A percentile compares a stretch with the other conserved stretches of the same genome.
These are phyloP conservation scores for Clitopilus passeckerianus DNA, from an alignment of 768 basidiomycete genomes.

Conservation along the genomic window DNA sequence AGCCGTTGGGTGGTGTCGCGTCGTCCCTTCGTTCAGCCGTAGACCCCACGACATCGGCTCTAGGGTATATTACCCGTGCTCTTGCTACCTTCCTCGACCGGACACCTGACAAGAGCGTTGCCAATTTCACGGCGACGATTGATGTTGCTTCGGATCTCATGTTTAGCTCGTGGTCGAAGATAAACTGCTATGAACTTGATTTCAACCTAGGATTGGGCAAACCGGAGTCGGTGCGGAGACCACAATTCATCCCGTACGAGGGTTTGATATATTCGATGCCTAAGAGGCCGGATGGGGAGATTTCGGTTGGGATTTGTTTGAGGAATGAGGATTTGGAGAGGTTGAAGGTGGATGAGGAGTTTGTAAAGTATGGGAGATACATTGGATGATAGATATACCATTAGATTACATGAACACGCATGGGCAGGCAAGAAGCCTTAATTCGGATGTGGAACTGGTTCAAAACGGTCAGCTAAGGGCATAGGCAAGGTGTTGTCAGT, in stretches of 20 bases:
- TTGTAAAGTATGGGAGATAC: slow-evolving; percentile 14
- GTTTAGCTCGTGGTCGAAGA: slow-evolving; percentile 23
- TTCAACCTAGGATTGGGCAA: slow-evolving; percentile 17
- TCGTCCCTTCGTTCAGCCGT: slow-evolving; percentile 16
- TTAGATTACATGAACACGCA: too few relatives aligned
- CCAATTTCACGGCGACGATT: slow-evolving; percentile 13
- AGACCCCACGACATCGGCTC: slow-evolving; percentile 11
- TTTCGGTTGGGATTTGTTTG: slow-evolving; percentile 14
- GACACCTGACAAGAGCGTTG: slow-evolving; percentile 8
- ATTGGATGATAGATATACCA: not conserved
- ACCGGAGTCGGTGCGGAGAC: slow-evolving; percentile 20
- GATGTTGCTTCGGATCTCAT: slow-evolving; percentile 15
- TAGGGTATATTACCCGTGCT: slow-evolving; percentile 14
- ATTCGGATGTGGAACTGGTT: too few relatives aligned
- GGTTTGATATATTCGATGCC: slow-evolving; percentile 21
- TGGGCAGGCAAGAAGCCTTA: too few relatives aligned
- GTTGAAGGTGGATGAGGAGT: slow-evolving; percentile 17
- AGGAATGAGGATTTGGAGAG: slow-evolving; percentile 6
- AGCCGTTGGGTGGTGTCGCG: slow-evolving; percentile 16
- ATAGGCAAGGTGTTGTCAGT: too few relatives aligned
- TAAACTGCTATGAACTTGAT: slow-evolving; percentile 16
- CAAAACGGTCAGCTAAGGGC: too few relatives aligned
- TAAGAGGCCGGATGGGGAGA: slow-evolving; percentile 14
- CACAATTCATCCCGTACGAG: slow-evolving; percentile 17
- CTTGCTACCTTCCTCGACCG: slow-evolving; percentile 15